Percentiles rank a stretch among this genome's conserved stretches.
Evolutionary conservation across 2,329 filamentous ascomycete genomes (phyloP).

Genomic region (Ceratocystis huliohia): DNA sequence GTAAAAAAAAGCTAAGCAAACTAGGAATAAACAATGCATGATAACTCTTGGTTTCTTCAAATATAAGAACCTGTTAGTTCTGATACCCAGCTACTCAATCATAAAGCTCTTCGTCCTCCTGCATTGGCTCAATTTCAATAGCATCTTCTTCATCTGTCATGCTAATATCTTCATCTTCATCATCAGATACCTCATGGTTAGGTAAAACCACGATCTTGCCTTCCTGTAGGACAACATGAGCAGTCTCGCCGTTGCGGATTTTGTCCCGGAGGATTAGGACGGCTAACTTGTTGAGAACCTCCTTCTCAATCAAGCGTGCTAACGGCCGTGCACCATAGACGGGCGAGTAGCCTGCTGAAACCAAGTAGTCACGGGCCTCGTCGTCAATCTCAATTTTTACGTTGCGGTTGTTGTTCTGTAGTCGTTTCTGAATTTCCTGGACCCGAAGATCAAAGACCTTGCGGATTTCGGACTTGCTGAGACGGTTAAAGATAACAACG

Average conservation of each 20-base stretch:
- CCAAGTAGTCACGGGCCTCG: slow-evolving; percentile 86
- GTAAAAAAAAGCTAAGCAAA: background rate
- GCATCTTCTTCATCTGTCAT: slow-evolving; percentile 63
- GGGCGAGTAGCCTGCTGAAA: slow-evolving; percentile 81
- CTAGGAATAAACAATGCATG: background rate
- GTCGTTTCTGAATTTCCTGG: slow-evolving; percentile 76
- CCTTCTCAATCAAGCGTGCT: slow-evolving; percentile 84
- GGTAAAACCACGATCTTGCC: slow-evolving; percentile 69
- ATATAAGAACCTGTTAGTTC: no score
- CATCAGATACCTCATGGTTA: slow-evolving; percentile 62
- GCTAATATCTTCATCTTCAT: slow-evolving; percentile 50
- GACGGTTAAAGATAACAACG: slow-evolving; percentile 95
- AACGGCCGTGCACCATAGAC: slow-evolving; percentile 88
- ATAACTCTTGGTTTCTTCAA: background rate
- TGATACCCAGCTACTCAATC: slow-evolving; percentile 28
- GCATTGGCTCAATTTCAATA: slow-evolving; percentile 54
- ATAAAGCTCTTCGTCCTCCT: slow-evolving; percentile 44
- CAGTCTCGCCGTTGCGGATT: slow-evolving; percentile 74
- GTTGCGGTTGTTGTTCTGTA: slow-evolving; percentile 73
- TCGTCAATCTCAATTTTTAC: slow-evolving; percentile 70
- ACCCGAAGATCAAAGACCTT: slow-evolving; percentile 90
- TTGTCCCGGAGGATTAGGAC: slow-evolving; percentile 78
- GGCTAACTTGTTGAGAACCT: slow-evolving; percentile 86
- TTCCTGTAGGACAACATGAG: slow-evolving; percentile 64
- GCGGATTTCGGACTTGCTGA: slow-evolving; percentile 79